These are phyloP conservation scores for Jacaranda copaia DNA, from an alignment of 257 asterid species.

Conservation along the genomic window DNA sequence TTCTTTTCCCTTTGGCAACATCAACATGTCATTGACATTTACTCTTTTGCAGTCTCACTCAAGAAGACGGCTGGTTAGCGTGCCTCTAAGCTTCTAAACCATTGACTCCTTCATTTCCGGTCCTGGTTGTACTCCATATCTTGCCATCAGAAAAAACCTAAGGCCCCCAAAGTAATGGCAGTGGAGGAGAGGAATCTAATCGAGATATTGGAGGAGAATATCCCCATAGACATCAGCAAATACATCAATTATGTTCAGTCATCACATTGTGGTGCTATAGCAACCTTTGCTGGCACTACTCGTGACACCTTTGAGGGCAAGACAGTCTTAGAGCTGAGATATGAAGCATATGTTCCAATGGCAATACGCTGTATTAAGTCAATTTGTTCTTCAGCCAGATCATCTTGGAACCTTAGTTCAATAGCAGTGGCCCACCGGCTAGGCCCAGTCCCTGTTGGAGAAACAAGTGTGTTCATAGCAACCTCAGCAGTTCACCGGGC, in stretches of 20 bases:
- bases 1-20: background rate
- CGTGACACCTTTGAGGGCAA: slow-evolving; percentile 88
- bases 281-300: slow-evolving; percentile 94
- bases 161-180: slow-evolving; percentile 45
- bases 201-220: slow-evolving; percentile 76
- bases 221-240: slow-evolving; percentile 65
- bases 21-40: background rate
- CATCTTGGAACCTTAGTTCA: slow-evolving; percentile 68
- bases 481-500: slow-evolving; percentile 79
- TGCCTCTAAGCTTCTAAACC: background rate
- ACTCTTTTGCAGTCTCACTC: slow-evolving; percentile 8
- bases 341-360: slow-evolving; percentile 95
- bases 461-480: slow-evolving; percentile 85
- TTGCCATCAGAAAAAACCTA: background rate
- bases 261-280: slow-evolving; percentile 88
- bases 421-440: slow-evolving; percentile 84
- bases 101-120: background rate
- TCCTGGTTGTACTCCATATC: background rate
- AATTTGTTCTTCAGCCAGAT: slow-evolving; percentile 82
- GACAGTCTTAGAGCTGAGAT: slow-evolving; percentile 76
- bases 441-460: slow-evolving; percentile 90
- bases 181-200: slow-evolving; percentile 72
- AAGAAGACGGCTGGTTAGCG: background rate
- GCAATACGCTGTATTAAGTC: slow-evolving; percentile 80
- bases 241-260: slow-evolving; percentile 73